Base-by-base conservation (phyloP, 352 stramenopile species). In the Phytophthora europaea region DNA sequence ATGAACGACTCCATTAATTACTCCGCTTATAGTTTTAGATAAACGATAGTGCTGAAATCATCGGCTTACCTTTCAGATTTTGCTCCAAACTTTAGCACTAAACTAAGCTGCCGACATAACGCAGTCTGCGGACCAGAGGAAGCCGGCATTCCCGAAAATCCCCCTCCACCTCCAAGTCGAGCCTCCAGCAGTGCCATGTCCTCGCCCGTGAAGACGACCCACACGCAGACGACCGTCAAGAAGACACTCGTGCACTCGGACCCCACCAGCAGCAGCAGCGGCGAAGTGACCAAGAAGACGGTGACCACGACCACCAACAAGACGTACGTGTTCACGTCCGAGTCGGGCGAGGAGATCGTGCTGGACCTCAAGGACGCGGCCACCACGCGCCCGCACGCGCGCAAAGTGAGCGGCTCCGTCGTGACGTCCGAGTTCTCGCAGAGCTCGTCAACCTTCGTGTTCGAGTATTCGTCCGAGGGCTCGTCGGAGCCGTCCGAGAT, bases 331-430 rank as follows among this genome's bases (percentile, higher is more conserved):
- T 70, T 70, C 57, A 79, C 50, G 50, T 69, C 72, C 47, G 57
- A 69, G 38, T 53, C 72, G 55, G 72, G 62, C 2, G 67, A 79
- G 48, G 58, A 79, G 45, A 53, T 73, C 7, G 48, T 65, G 47
- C 36, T 79, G 40, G 72, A 79, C 31, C 67, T 79, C 33, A 63
- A 56, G 53, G 47, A 79, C 52, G 61, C 56, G 28, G 38, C 55
- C 4, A 67, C 34, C 4, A 82, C 85, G 16, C 86, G 88, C 0
- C 89, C 89, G 4, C 79, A 88, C 57, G 78, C 89, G 15, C 82
- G 75, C 26, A 94, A 89, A 50, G 84, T 94, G 15, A 77, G 79
- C 7, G 90, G 90, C 3, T 76, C 86, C 9, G 81, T 87, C 13
- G 67, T 70, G 33, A 80, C 77, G 56, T 91, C 85, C 43, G 51